Evolutionary conservation across 169 alveolate species (phyloP).

Genomic region (Ichthyophthirius multifiliis): DNA sequence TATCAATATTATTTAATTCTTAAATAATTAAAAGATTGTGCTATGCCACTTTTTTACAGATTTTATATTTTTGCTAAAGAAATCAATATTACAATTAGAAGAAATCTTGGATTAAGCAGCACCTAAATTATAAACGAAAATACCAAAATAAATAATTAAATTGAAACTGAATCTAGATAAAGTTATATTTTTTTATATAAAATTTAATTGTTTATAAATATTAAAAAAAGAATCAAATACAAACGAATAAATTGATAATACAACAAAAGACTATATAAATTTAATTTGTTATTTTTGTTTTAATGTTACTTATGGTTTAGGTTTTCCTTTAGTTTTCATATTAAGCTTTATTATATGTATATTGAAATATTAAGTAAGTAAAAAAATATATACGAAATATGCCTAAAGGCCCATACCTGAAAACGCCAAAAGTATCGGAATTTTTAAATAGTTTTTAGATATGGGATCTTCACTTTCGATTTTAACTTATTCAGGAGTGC

Average conservation of each 20-base stretch:
- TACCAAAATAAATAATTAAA: background rate
- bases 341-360: background rate
- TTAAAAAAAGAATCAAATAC: background rate
- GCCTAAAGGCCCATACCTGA: background rate
- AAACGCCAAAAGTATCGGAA: background rate
- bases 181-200: background rate
- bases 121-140: background rate
- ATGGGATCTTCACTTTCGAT: background rate
- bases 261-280: background rate
- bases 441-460: background rate
- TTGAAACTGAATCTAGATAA: background rate
- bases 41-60: background rate
- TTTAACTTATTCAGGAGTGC: background rate
- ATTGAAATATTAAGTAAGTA: background rate
- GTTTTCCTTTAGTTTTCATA: background rate
- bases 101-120: too few species aligned
- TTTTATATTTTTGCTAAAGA: too few species aligned
- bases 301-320: constrained; percentile 10
- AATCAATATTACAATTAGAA: too few species aligned
- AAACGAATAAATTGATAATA: background rate
- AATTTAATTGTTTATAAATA: too few species aligned
- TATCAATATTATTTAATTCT: background rate
- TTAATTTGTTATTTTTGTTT: background rate
- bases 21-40: background rate
- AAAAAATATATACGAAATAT: background rate